Evolutionary conservation across 371 early-diverging fungal genomes (phyloP).

Genomic region (Mortierella polycephala): DNA sequence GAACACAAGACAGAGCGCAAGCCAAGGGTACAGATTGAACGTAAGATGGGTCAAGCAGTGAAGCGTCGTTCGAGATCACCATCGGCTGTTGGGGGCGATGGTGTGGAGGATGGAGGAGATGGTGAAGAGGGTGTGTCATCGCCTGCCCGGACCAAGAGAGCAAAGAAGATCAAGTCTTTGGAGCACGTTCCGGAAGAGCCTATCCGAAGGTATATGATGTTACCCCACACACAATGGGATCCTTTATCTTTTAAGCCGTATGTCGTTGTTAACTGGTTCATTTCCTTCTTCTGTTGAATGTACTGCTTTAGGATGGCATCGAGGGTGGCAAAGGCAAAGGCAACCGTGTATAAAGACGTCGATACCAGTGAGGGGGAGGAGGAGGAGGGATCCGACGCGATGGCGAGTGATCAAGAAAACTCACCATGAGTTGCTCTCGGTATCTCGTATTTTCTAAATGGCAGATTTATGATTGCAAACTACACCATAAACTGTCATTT

Average conservation of each 20-base stretch:
- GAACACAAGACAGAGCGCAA: conserved; percentile 39
- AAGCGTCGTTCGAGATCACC: conserved; percentile 49
- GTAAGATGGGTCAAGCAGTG: conserved; percentile 48
- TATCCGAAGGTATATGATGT: conserved; percentile 23
- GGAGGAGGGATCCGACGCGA: conserved; percentile 12
- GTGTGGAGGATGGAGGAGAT: conserved; percentile 8
- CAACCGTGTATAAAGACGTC: conserved; percentile 30
- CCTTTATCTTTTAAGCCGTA: background rate
- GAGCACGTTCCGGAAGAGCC: conserved; percentile 25
- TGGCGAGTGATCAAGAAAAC: background rate
- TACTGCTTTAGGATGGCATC: conserved; percentile 41
- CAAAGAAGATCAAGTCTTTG: conserved; percentile 28
- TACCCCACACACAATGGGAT: background rate
- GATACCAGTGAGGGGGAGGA: conserved; percentile 21
- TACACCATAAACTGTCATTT: no score
- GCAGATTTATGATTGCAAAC: no score
- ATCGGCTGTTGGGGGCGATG: conserved; percentile 11
- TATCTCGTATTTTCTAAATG: background rate
- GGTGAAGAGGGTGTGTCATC: background rate
- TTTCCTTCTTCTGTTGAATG: background rate
- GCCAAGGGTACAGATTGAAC: conserved; percentile 12
- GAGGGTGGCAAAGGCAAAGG: conserved; percentile 40
- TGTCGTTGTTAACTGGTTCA: background rate
- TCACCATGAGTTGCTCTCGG: background rate
- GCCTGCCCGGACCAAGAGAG: conserved; percentile 18